Evolutionary conservation across 208 protist species (phyloP), one percentile per base, ranked within the genome.

Genomic region (Wallacemonas collosoma): DNA sequence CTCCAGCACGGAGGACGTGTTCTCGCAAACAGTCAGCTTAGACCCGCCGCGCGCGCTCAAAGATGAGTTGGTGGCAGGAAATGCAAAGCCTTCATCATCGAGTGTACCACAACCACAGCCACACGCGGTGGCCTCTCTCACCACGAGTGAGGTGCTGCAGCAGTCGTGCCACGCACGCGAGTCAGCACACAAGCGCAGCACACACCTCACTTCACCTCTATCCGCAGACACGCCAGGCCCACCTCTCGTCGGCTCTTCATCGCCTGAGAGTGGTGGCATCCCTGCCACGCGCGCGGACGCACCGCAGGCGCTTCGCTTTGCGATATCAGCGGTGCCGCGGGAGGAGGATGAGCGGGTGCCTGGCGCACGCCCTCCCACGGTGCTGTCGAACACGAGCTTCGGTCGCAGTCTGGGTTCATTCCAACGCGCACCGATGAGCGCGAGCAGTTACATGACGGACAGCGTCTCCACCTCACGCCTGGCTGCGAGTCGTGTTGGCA

Each of bases 1-100:
- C 60, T 65, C 60, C 4, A 65, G 60, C 43, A 65, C 60, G 53
- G 60, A 50, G 39, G 60, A 65, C 36, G 43, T 65, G 3, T 65
- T 65, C 26, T 65, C 60, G 12, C 60, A 48, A n/a, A 51, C 38
- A 8, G 60, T 65, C 41, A 65, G 41, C 41, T 41, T 65, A 4
- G 38, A 62, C 5, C 56, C 56, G 9, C 15, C 8, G 9, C 53
- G 26, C 9, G 53, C 6, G 8, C 45, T 50, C 45, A 1, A 50
- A 12, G 45, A 50, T 12, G 45, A 50, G 45, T 12, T 26, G 26
- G 26, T 26, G 26, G 26, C 26, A 26, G 26, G 26, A 26, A 26
- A 26, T 26, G 26, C 26, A 26, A 26, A 26, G 26, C 26, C 26
- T 26, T 26, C 26, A 26, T 26, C 26, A 26, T 26, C 26, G 26